These are phyloP conservation scores for Calonectria crousiana DNA, from an alignment of 2,329 filamentous ascomycete genomes.

Conservation along the genomic window DNA sequence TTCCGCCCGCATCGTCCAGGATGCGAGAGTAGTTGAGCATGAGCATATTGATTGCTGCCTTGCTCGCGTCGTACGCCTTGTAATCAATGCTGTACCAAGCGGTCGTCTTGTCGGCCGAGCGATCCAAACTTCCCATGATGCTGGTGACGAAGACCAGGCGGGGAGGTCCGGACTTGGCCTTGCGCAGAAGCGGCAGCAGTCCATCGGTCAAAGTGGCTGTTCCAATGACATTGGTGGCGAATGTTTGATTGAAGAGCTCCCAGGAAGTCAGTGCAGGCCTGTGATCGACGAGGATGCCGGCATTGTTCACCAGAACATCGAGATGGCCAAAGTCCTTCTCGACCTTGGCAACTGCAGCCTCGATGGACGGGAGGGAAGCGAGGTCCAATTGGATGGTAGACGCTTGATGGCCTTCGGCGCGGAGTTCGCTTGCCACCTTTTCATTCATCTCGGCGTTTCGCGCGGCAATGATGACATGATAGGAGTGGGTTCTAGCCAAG, in stretches of 20 bases:
- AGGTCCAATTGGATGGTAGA: conserved; percentile 45
- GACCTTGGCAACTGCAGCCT: conserved; percentile 39
- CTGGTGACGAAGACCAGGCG: conserved; percentile 55
- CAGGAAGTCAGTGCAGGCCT: conserved; percentile 34
- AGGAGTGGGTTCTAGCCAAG: conserved; percentile 43
- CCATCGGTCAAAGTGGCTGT: conserved; percentile 44
- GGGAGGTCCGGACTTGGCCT: conserved; percentile 40
- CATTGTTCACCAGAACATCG: conserved; percentile 54
- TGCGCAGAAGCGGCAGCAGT: conserved; percentile 46
- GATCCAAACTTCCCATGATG: conserved; percentile 49
- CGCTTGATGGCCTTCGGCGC: conserved; percentile 36
- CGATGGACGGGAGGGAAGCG: conserved; percentile 44
- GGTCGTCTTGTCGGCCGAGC: conserved; percentile 43
- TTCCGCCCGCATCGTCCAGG: conserved; percentile 46
- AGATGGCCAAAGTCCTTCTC: conserved; percentile 41
- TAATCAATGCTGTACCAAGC: conserved; percentile 44
- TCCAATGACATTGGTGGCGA: conserved; percentile 54
- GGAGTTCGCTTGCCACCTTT: conserved; percentile 40
- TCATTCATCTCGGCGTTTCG: conserved; percentile 44
- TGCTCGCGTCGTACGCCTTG: conserved; percentile 54
- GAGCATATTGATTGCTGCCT: conserved; percentile 58
- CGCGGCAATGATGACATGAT: conserved; percentile 50
- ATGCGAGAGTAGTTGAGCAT: conserved; percentile 48
- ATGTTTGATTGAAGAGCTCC: conserved; percentile 52
- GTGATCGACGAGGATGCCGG: conserved; percentile 46